These are phyloP conservation scores for Antitrichia curtipendula DNA, from an alignment of 225 moss, liverwort and hornwort genomes.

Conservation along the genomic window DNA sequence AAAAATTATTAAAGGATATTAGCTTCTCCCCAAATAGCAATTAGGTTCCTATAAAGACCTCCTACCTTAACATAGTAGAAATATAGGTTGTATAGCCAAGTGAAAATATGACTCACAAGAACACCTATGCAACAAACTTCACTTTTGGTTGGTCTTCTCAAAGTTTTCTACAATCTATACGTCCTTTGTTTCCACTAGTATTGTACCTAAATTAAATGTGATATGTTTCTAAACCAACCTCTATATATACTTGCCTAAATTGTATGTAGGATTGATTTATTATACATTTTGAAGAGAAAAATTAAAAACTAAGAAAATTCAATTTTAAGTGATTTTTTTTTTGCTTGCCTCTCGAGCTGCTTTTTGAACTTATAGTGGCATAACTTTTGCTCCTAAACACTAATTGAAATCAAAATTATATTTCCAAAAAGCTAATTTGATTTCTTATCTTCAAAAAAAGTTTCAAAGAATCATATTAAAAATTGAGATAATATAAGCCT, in stretches of 20 bases:
- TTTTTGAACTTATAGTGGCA: too few relatives aligned
- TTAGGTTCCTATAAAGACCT: rapidly evolving
- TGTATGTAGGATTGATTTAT: background rate
- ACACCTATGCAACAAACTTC: rapidly evolving
- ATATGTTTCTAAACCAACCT: background rate
- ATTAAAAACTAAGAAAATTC: background rate
- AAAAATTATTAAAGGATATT: too few relatives aligned
- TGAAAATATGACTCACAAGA: rapidly evolving
- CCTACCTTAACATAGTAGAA: background rate
- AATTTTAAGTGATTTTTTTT: too few relatives aligned
- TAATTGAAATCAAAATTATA: too few relatives aligned
- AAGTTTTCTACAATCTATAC: rapidly evolving
- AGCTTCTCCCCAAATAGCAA: too few relatives aligned
- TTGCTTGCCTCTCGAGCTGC: too few relatives aligned
- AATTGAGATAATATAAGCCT: too few relatives aligned
- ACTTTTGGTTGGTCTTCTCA: background rate
- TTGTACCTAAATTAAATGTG: background rate
- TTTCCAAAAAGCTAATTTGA: too few relatives aligned
- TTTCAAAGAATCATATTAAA: too few relatives aligned
- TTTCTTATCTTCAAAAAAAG: too few relatives aligned
- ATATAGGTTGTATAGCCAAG: background rate
- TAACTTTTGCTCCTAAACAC: too few relatives aligned
- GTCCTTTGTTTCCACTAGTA: rapidly evolving
- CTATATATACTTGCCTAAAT: background rate
- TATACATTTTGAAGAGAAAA: rapidly evolving